Evolutionary conservation across 257 asterid species (phyloP).

Genomic region (Fraxinus excelsior): DNA sequence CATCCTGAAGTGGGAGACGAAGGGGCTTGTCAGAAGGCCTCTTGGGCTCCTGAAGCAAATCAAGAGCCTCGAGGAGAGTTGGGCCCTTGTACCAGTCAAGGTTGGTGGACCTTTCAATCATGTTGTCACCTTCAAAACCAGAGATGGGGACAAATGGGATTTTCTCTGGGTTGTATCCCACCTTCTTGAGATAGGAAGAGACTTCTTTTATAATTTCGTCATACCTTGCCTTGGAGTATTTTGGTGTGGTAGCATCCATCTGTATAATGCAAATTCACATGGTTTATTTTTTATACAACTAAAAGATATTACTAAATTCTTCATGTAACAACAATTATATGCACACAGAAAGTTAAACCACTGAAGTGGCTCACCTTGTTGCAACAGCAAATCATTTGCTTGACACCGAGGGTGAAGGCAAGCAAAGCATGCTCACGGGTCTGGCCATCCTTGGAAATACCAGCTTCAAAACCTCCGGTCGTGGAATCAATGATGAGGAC

Average conservation of each 20-base stretch:
- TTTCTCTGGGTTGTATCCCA: slow-evolving; percentile 14
- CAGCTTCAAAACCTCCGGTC: slow-evolving; percentile 53
- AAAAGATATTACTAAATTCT: neutral
- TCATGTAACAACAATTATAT: neutral
- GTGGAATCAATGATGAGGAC: slow-evolving; percentile 51
- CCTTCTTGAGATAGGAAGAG: slow-evolving; percentile 1
- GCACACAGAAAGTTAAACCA: neutral
- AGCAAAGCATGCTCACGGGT: slow-evolving; percentile 50
- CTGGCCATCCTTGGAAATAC: slow-evolving; percentile 56
- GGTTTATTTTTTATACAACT: neutral
- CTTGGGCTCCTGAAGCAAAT: slow-evolving; percentile 25
- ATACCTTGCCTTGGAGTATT: slow-evolving; percentile 4
- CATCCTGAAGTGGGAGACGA: slow-evolving; percentile 32
- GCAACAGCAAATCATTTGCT: slow-evolving; percentile 49
- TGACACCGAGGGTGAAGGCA: slow-evolving; percentile 50
- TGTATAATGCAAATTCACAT: neutral
- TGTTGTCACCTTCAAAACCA: slow-evolving; percentile 31
- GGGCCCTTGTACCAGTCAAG: slow-evolving; percentile 33
- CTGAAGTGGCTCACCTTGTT: slow-evolving; percentile 33
- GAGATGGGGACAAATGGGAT: slow-evolving; percentile 27
- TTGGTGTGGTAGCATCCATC: slow-evolving; percentile 7
- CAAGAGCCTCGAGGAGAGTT: slow-evolving; percentile 27
- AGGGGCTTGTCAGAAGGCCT: slow-evolving; percentile 33
- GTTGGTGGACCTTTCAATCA: slow-evolving; percentile 29
- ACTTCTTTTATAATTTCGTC: slow-evolving; percentile 3